phyloP scores from a whole-genome alignment of 2,329 filamentous ascomycete genomes.

The Cylindrodendrum hubeiense region DNA sequence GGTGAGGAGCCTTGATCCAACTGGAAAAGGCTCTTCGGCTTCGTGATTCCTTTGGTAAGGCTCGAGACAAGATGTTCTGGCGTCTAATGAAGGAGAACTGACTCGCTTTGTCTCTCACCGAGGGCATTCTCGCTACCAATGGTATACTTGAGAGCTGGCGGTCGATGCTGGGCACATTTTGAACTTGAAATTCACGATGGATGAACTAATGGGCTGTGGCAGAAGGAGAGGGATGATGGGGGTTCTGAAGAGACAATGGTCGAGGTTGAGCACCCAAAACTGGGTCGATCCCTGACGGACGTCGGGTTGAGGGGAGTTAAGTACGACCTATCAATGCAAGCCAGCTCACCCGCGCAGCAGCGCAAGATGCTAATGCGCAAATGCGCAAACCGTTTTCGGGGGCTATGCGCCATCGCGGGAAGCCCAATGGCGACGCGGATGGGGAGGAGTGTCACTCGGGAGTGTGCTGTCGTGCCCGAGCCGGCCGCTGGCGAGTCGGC shows the following conservation, averaged over 20 bases:
- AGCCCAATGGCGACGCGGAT: slow-evolving; percentile 11
- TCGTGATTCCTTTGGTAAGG: slow-evolving; percentile 16
- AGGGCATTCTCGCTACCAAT: slow-evolving; percentile 44
- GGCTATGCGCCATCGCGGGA: slow-evolving; percentile 5
- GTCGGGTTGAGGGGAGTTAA: slow-evolving; percentile 3
- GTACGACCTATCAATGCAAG: slow-evolving; percentile 18
- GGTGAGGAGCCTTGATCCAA: slow-evolving; percentile 26
- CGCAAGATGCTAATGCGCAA: slow-evolving; percentile 20
- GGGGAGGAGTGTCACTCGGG: neutral
- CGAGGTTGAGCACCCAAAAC: slow-evolving; percentile 14
- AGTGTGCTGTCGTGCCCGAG: slow-evolving; percentile 4
- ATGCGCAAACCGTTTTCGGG: slow-evolving; percentile 18
- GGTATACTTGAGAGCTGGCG: slow-evolving; percentile 37
- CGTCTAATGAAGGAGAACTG: slow-evolving; percentile 37
- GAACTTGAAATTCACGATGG: neutral
- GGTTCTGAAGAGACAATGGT: neutral
- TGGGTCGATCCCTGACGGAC: neutral
- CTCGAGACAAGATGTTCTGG: slow-evolving; percentile 16
- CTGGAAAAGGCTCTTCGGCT: slow-evolving; percentile 24
- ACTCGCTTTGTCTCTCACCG: slow-evolving; percentile 44
- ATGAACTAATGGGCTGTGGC: neutral
- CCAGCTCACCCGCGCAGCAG: slow-evolving; percentile 19
- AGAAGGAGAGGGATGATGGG: neutral
- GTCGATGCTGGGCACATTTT: slow-evolving; percentile 32
- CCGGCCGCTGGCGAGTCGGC: slow-evolving; percentile 23